Evolutionary conservation across 2,329 filamentous ascomycete genomes (phyloP), one percentile per base, ranked within the genome.

Genomic region (Pezicula carpinea): DNA sequence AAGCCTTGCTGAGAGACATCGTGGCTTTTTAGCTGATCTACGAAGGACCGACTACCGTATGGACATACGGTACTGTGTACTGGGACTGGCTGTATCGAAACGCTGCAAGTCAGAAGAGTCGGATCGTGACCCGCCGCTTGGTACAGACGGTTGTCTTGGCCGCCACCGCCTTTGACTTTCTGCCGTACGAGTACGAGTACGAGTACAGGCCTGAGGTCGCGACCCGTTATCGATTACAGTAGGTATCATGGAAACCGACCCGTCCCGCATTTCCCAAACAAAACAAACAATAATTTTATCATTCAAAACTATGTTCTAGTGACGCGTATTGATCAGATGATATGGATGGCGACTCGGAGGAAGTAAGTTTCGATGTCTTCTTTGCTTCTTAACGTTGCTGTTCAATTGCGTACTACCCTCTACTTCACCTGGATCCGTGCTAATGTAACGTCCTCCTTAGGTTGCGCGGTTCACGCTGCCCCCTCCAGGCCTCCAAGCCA

Each of bases 401-500:
- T 10, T 8, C n/a, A n/a, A n/a, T n/a, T n/a, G n/a, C n/a, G n/a
- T n/a, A n/a, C n/a, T n/a, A n/a, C n/a, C n/a, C n/a, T n/a, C n/a
- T n/a, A n/a, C n/a, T n/a, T n/a, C n/a, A n/a, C n/a, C 36, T 47
- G 51, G 52, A 50, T 52, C 52, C 21, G 47, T 55, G 40, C 54
- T 55, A 34, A 56, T 48, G 17, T 55, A 34, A 56, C 47, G 17
- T 43, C 34, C 33, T 40, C 6, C 47, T 65, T 65, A 95, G 85
- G 82, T 95, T 68, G 81, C 83, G 68, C 86, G 89, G 68, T 82
- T 93, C 69, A 79, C 83, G 65, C 81, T 95, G 69, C 88, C 89
- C 66, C 83, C 87, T 60, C 83, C 87, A 61, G 84, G 81, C 63
- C 75, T 82, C 60, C 83, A 86, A 71, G 78, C 78, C 55, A 72